phyloP scores from a whole-genome alignment of 78 protist species.

The Dictyostelium citrinum region DNA sequence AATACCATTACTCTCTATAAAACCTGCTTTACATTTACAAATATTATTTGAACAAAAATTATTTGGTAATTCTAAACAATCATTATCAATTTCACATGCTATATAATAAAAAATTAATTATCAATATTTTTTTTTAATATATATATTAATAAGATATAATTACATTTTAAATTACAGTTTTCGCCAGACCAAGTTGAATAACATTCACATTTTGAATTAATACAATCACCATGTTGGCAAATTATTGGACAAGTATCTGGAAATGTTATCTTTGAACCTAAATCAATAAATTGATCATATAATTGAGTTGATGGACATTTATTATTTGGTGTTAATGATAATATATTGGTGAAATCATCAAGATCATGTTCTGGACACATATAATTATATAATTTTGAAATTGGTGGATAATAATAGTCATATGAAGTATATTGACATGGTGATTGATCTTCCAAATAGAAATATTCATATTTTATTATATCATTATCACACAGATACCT shows the following conservation, averaged over 20 bases:
- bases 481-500: neutral
- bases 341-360: neutral
- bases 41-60: neutral
- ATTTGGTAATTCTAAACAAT: neutral
- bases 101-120: too few relatives aligned
- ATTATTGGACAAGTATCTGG: neutral
- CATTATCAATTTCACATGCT: neutral
- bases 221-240: conserved; percentile 2
- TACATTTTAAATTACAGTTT: neutral
- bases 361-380: neutral
- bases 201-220: neutral
- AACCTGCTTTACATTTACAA: conserved; percentile 29
- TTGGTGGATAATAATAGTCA: neutral
- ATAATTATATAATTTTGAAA: neutral
- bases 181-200: neutral
- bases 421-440: conserved; percentile 1
- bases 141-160: too few relatives aligned
- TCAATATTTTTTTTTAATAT: too few relatives aligned
- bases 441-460: neutral
- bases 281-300: neutral
- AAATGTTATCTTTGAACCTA: neutral
- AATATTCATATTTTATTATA: neutral
- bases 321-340: neutral
- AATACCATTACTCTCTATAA: neutral
- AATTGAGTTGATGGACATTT: neutral